phyloP scores from a whole-genome alignment of 192 early-diverging fungal genomes.

The Pilaira anomala region DNA sequence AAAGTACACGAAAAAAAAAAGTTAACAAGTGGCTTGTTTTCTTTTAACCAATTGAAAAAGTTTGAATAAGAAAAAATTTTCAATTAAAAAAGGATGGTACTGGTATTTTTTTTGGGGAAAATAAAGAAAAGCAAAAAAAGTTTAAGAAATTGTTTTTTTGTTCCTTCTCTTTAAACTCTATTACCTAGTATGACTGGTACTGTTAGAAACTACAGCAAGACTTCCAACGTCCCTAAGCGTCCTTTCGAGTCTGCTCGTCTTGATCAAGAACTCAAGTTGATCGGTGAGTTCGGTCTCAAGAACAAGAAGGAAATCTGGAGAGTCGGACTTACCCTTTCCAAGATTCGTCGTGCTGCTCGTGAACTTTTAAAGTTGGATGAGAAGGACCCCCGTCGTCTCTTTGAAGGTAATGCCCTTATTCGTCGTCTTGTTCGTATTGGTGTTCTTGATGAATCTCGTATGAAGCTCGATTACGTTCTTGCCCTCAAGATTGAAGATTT shows the following conservation, averaged over 20 bases:
- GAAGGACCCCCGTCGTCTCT: constrained; percentile 96
- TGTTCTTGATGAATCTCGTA: constrained; percentile 96
- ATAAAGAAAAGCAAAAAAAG: no score
- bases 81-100: no score
- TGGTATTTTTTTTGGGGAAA: no score
- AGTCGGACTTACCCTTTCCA: constrained; percentile 94
- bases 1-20: no score
- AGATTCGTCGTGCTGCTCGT: constrained; percentile 99
- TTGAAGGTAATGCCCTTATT: constrained; percentile 99
- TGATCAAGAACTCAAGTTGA: constrained; percentile 90
- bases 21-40: no score
- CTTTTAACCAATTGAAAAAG: no score
- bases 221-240: constrained; percentile 95
- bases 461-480: constrained; percentile 98
- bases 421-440: constrained; percentile 97
- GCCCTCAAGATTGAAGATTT: constrained; percentile 98
- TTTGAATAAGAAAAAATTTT: no score
- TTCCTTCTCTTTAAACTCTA: no score
- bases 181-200: constrained; percentile 28
- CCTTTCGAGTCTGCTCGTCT: constrained; percentile 97
- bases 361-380: constrained; percentile 95
- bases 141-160: no score
- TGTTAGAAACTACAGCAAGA: constrained; percentile 60
- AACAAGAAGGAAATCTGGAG: constrained; percentile 99
- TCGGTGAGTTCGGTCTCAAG: constrained; percentile 95